Evolutionary conservation across 73 alveolate species (phyloP), one percentile per base, ranked within the genome.

Genomic region (Paramecium biaurelia): DNA sequence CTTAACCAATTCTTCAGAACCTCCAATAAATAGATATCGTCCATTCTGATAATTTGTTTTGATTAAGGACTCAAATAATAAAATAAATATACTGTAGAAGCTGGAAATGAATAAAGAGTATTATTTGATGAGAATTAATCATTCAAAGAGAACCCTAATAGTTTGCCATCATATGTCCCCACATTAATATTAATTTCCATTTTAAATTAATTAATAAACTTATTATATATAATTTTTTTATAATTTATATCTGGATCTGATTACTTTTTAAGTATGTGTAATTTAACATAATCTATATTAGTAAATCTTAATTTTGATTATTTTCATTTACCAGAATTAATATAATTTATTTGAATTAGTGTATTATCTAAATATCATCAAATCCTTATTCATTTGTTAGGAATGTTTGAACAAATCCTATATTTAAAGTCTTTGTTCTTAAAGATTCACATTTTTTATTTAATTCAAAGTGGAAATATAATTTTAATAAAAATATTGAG

Each of bases 1-100:
- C 15, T 79, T 79, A 14, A 79, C n/a, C n/a, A 79, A 30, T n/a
- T 79, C 90, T 23, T 79, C 90, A 21, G 70, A 79, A 24, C 90
- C 90, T 24, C 90, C 90, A 23, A 45, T 24, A 9, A 24, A 79
- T 20, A 79, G 15, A 43, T 42, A 79, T 43, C 72, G 47, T 79
- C 90, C 87, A 35, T 28, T 21, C 14, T 24, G 8, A 74, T 20
- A 74, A 0, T 5, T 35, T 32, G 56, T 30, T 38, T 74, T 74
- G 63, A 74, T 74, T 21, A 43, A 74, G 14, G 59, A 26, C 84
- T 67, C 20, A 67, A 67, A 67, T 67, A 6, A 30, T 32, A 67
- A 67, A 67, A 2, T 67, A 67, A 24, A 6, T 26, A 9, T 67
- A 67, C 87, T 11, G 58, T 74, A 5, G 87, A 74, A 14, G 87